Conservation (phyloP, 2,329 filamentous ascomycete genomes). For the Lasiodiplodia sp. region DNA sequence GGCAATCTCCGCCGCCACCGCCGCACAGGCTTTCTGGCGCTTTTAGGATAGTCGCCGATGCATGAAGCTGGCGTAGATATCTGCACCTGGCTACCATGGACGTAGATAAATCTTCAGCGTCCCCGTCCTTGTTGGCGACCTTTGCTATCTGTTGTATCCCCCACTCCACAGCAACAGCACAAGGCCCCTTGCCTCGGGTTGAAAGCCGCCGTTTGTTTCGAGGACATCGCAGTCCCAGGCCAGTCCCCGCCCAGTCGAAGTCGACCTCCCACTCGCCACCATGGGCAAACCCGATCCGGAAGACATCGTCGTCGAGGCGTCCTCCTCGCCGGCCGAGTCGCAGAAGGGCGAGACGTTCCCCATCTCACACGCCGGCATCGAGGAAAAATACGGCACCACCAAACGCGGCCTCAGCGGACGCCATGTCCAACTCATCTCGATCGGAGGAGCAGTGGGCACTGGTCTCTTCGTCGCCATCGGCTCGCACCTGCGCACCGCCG, state of each 20-base stretch:
- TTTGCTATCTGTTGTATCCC: neutral
- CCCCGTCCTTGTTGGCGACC: neutral
- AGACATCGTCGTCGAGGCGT: slow-evolving; percentile 14
- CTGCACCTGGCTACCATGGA: neutral
- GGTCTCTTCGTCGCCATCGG: slow-evolving; percentile 28
- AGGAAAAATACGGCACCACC: slow-evolving; percentile 25
- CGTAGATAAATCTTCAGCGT: neutral
- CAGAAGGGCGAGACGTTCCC: slow-evolving; percentile 11
- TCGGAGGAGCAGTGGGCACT: slow-evolving; percentile 25
- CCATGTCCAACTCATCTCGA: slow-evolving; percentile 28
- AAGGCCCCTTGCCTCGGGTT: too few species aligned
- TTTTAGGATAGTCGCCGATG: neutral
- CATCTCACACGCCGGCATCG: slow-evolving; percentile 3
- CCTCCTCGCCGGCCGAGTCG: slow-evolving; percentile 1
- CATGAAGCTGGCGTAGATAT: slow-evolving; percentile 2
- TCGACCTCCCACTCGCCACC: neutral
- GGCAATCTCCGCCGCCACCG: slow-evolving; percentile 2
- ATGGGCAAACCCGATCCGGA: slow-evolving; percentile 26
- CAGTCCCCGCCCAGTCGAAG: neutral
- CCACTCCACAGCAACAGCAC: too few species aligned
- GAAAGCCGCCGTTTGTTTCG: neutral
- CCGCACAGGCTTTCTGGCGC: neutral
- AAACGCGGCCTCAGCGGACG: slow-evolving; percentile 20
- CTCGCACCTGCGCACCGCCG: slow-evolving; percentile 32
- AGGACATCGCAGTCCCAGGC: neutral